Percentiles rank a stretch among this genome's conserved stretches.
phyloP scores from a whole-genome alignment of 495 filamentous ascomycete species.

The Penicillium ochrochloron region DNA sequence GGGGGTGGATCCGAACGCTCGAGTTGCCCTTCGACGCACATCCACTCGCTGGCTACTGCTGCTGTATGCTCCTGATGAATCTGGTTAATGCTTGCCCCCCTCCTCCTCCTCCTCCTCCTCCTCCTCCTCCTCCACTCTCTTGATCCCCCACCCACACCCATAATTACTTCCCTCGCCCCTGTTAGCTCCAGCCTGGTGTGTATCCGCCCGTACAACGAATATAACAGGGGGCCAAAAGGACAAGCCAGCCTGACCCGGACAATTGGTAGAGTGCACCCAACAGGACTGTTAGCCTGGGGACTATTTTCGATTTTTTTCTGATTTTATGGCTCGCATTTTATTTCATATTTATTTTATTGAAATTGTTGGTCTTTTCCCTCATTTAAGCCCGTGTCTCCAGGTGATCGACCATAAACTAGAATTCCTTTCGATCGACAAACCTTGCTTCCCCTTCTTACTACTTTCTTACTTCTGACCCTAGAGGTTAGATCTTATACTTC shows the following conservation, averaged over 20 bases:
- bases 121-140: constrained; percentile 22
- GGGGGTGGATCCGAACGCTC: constrained; percentile 12
- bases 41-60: background rate
- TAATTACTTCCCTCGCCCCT: constrained; percentile 16
- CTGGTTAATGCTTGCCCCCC: constrained; percentile 7
- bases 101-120: no score
- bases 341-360: background rate
- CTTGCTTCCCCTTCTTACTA: constrained; percentile 16
- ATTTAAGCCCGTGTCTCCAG: constrained; percentile 34
- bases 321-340: no score
- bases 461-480: constrained; percentile 1
- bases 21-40: background rate
- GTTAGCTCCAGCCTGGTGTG: constrained; percentile 30
- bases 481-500: constrained; percentile 22
- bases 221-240: constrained; percentile 33
- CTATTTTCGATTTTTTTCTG: constrained; percentile 20
- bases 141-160: constrained; percentile 4
- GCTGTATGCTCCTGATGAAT: constrained; percentile 6
- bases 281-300: constrained; percentile 24
- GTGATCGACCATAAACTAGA: constrained; percentile 25
- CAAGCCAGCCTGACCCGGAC: constrained; percentile 29
- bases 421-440: constrained; percentile 33
- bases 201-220: constrained; percentile 36
- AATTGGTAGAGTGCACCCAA: constrained; percentile 34
- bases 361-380: constrained; percentile 17